Percentiles rank a stretch among this genome's conserved stretches.
These are phyloP conservation scores for Hygrophila difformis DNA, from an alignment of 257 asterid genomes.

Conservation along the genomic window DNA sequence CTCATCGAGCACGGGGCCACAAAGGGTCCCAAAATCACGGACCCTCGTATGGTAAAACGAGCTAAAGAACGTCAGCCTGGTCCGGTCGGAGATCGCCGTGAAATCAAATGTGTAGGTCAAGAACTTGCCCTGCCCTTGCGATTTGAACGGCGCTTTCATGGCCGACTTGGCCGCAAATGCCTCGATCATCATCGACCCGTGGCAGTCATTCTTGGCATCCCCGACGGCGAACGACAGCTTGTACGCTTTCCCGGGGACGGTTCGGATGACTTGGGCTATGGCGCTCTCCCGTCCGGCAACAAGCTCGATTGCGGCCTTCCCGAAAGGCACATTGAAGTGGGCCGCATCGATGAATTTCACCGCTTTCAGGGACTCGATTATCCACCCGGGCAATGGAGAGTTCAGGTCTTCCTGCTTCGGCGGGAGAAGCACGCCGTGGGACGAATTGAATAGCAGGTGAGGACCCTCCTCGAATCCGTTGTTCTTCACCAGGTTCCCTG, in stretches of 20 bases:
- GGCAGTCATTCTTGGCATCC: conserved; percentile 72
- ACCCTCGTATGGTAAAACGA: conserved; percentile 65
- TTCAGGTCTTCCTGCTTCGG: conserved; percentile 60
- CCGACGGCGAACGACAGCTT: conserved; percentile 44
- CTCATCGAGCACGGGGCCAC: conserved; percentile 83
- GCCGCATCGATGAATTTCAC: conserved; percentile 56
- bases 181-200: conserved; percentile 77
- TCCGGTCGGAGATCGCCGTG: conserved; percentile 41
- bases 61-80: conserved; percentile 79
- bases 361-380: conserved; percentile 66
- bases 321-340: conserved; percentile 69
- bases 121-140: conserved; percentile 50
- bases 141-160: conserved; percentile 51
- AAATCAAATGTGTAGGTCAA: conserved; percentile 42
- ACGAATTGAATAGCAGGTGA: conserved; percentile 45
- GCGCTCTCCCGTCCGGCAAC: conserved; percentile 84
- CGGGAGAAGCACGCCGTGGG: conserved; percentile 77
- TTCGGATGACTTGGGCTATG: conserved; percentile 58
- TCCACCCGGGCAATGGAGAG: conserved; percentile 93
- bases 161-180: conserved; percentile 57
- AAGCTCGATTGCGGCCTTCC: conserved; percentile 64
- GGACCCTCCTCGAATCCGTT: conserved; percentile 85
- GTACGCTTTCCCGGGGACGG: conserved; percentile 44
- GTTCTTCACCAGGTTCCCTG: conserved; percentile 67
- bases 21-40: conserved; percentile 52